Percentiles rank a stretch among this genome's conserved stretches.
phyloP scores from a whole-genome alignment of 169 alveolate genomes.

The Plasmodium vivax region DNA sequence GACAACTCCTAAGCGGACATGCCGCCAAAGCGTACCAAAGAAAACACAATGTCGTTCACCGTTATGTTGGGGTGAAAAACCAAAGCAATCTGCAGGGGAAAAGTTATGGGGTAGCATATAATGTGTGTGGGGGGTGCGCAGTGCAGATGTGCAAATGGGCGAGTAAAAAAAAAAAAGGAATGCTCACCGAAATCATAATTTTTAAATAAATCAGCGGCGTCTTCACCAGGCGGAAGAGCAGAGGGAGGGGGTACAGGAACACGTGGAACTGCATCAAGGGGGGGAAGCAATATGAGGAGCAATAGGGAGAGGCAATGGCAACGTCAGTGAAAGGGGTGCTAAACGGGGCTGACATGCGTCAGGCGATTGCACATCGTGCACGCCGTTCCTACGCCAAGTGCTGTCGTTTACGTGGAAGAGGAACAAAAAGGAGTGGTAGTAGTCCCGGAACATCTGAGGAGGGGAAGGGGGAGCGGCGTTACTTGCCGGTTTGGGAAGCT shows the following conservation, averaged over 20 bases:
- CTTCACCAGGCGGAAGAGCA: slow-evolving; percentile 51
- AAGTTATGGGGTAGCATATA: not conserved
- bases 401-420: slow-evolving; percentile 42
- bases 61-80: slow-evolving; percentile 59
- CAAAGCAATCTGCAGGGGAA: slow-evolving; percentile 14
- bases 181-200: slow-evolving; percentile 31
- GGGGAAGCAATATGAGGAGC: not conserved
- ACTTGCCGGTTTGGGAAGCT: not conserved
- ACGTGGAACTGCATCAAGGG: slow-evolving; percentile 36
- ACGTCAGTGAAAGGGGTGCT: not conserved
- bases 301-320: not conserved
- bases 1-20: not conserved
- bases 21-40: slow-evolving; percentile 13
- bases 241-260: slow-evolving; percentile 55
- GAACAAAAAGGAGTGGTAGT: slow-evolving; percentile 51
- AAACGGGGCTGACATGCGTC: not conserved
- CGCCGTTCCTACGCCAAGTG: not conserved
- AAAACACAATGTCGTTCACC: slow-evolving; percentile 39
- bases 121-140: not conserved
- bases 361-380: not conserved
- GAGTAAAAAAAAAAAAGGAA: not conserved
- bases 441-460: slow-evolving; percentile 47
- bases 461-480: not conserved
- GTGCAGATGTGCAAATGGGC: not conserved
- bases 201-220: slow-evolving; percentile 62